Percentiles rank a stretch among this genome's conserved stretches.
These are phyloP conservation scores for Calonectria ilicicola DNA, from an alignment of 2,329 filamentous ascomycete species.

Conservation along the genomic window DNA sequence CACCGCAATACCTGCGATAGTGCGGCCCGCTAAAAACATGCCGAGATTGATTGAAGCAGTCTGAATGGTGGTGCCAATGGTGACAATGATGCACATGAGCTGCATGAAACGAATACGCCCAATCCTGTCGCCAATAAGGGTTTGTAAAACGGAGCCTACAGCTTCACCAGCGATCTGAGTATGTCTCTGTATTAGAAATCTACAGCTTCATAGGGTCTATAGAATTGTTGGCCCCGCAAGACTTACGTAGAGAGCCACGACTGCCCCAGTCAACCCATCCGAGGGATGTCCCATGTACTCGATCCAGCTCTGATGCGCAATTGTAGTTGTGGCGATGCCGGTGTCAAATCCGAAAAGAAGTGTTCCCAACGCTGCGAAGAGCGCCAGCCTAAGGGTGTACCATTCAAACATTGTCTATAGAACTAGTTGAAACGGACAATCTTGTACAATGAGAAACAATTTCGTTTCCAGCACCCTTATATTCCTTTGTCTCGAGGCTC, in stretches of 20 bases:
- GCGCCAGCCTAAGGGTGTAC: neutral
- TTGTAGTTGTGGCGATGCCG: neutral
- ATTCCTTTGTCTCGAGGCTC: neutral
- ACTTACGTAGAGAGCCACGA: constrained; percentile 1
- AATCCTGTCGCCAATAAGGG: neutral
- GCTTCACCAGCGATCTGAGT: neutral
- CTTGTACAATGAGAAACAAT: neutral
- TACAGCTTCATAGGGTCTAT: neutral
- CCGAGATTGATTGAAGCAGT: neutral
- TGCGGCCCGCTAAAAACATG: neutral
- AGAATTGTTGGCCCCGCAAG: no score
- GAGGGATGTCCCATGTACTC: neutral
- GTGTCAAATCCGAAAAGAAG: neutral
- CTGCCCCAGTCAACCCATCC: neutral
- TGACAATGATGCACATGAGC: neutral
- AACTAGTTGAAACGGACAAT: neutral
- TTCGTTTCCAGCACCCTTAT: neutral
- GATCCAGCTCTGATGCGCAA: neutral
- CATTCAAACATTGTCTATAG: neutral
- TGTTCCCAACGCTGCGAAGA: neutral
- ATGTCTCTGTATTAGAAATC: neutral
- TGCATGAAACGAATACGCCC: neutral
- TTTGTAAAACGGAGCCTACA: neutral
- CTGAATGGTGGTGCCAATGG: constrained; percentile 1
- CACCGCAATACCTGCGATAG: neutral